phyloP scores from a whole-genome alignment of 192 early-diverging fungal species.

The Coemansia sp. region DNA sequence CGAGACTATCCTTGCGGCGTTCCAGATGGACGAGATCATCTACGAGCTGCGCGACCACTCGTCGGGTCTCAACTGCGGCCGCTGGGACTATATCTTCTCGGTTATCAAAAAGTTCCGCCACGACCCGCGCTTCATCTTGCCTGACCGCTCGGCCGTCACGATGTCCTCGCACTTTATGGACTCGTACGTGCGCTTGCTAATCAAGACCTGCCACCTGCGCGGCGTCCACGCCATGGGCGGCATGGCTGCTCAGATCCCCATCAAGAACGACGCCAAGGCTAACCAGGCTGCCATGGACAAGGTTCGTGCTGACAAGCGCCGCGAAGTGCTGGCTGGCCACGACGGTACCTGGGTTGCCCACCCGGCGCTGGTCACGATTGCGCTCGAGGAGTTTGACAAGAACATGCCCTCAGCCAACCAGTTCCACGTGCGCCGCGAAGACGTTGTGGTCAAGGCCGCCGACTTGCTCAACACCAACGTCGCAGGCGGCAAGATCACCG shows the following conservation, averaged over 20 bases:
- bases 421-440: constrained; percentile 89
- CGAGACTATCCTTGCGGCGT: constrained; percentile 96
- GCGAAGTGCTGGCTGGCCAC: constrained; percentile 95
- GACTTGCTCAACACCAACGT: constrained; percentile 85
- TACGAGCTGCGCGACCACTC: constrained; percentile 99
- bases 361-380: constrained; percentile 92
- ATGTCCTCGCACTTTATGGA: constrained; percentile 99
- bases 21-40: constrained; percentile 99
- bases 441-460: constrained; percentile 79
- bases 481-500: constrained; percentile 78
- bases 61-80: constrained; percentile 97
- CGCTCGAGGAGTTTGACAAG: constrained; percentile 88
- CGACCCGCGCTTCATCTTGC: constrained; percentile 84
- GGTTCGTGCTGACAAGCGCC: constrained; percentile 93
- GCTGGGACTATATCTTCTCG: constrained; percentile 99
- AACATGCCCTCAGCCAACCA: constrained; percentile 98
- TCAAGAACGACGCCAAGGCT: constrained; percentile 89
- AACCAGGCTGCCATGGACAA: constrained; percentile 92
- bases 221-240: constrained; percentile 99
- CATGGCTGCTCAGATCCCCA: constrained; percentile 99
- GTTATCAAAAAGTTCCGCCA: constrained; percentile 97
- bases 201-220: constrained; percentile 98
- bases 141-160: constrained; percentile 87
- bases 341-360: constrained; percentile 98
- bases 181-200: constrained; percentile 94